phyloP scores from a whole-genome alignment of 257 asterid species.

The Nicotiana tabacum region DNA sequence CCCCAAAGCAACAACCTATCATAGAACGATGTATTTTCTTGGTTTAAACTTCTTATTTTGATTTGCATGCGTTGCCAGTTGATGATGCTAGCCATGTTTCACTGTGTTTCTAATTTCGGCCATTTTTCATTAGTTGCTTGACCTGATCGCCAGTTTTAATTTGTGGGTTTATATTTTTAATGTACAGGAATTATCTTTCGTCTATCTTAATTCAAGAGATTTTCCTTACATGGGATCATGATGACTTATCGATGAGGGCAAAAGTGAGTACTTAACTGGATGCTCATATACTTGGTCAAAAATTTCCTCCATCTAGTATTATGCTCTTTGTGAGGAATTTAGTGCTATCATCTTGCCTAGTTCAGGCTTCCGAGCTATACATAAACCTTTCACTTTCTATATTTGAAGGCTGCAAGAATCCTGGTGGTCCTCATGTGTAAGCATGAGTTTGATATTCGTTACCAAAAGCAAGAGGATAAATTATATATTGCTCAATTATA shows the following conservation, averaged over 20 bases:
- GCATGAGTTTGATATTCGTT: slow-evolving; percentile 94
- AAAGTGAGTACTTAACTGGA: slow-evolving; percentile 51
- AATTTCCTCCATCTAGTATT: slow-evolving; percentile 10
- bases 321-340: not conserved
- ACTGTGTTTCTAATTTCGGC: not conserved
- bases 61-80: not conserved
- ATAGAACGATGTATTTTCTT: not conserved
- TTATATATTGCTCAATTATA: slow-evolving; percentile 94
- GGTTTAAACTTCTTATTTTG: not conserved
- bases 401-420: slow-evolving; percentile 81
- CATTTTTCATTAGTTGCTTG: not conserved
- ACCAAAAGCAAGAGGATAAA: slow-evolving; percentile 97
- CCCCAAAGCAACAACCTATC: not conserved
- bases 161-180: not conserved
- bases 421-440: slow-evolving; percentile 92
- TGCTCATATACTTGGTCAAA: slow-evolving; percentile 6
- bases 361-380: slow-evolving; percentile 8
- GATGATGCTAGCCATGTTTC: not conserved
- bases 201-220: slow-evolving; percentile 96
- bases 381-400: slow-evolving; percentile 18
- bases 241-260: slow-evolving; percentile 87
- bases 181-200: slow-evolving; percentile 82
- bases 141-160: not conserved
- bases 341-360: not conserved
- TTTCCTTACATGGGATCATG: slow-evolving; percentile 99